phyloP scores from a whole-genome alignment of 176 grass and related monocot species.

The Paspalum vaginatum region DNA sequence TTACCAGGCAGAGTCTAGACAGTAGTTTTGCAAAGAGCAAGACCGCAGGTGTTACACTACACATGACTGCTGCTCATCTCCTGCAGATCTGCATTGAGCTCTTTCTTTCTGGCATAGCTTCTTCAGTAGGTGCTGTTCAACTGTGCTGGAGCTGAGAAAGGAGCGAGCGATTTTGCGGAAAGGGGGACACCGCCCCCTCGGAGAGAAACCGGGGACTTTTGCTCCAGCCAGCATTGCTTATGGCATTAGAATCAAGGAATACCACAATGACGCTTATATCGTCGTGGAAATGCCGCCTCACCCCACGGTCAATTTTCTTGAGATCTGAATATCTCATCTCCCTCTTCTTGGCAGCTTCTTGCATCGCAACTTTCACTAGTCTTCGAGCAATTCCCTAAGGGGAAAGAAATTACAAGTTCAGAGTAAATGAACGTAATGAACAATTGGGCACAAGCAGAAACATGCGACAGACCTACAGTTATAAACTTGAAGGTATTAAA shows the following conservation, averaged over 20 bases:
- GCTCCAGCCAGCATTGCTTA: constrained; percentile 65
- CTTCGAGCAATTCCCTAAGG: constrained; percentile 67
- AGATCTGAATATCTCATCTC: constrained; percentile 95
- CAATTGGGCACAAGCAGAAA: background rate
- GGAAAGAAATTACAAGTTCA: constrained; percentile 12
- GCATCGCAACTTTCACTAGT: constrained; percentile 69
- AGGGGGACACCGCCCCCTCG: constrained; percentile 64
- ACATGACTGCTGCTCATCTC: constrained; percentile 20
- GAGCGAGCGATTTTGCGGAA: constrained; percentile 59
- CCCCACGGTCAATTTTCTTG: constrained; percentile 80
- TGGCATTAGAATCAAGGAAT: constrained; percentile 65
- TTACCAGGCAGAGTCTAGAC: constrained; percentile 48
- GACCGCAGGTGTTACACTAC: constrained; percentile 22
- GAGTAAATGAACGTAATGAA: constrained; percentile 8
- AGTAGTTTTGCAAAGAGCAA: constrained; percentile 33
- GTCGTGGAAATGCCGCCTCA: constrained; percentile 82
- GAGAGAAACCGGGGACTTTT: constrained; percentile 47
- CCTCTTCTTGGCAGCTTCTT: constrained; percentile 84
- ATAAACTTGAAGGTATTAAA: background rate
- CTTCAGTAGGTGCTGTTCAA: constrained; percentile 48
- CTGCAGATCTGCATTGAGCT: constrained; percentile 12
- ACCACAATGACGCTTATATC: constrained; percentile 75
- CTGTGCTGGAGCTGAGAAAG: constrained; percentile 53
- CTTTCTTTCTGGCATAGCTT: background rate
- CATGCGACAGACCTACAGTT: background rate